Conservation (phyloP, 352 stramenopile genomes). For the Phytophthora pistaciae region DNA sequence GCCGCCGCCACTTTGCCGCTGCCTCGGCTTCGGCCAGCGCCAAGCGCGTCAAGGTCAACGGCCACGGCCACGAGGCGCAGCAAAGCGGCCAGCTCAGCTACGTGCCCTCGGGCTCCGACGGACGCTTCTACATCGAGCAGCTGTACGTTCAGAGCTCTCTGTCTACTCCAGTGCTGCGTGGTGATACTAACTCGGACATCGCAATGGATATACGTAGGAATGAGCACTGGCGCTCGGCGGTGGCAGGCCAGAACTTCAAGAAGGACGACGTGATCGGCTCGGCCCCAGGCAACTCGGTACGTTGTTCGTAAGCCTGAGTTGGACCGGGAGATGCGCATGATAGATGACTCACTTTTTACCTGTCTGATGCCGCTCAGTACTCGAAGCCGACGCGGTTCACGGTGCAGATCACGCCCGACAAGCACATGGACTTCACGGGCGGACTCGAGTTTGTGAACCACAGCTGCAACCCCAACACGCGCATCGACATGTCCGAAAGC, state of each 20-base stretch:
- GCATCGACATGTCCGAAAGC: slow-evolving; percentile 81
- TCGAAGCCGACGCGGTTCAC: slow-evolving; percentile 82
- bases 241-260: slow-evolving; percentile 74
- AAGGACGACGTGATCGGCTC: slow-evolving; percentile 76
- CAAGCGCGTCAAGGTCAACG: slow-evolving; percentile 28
- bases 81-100: slow-evolving; percentile 54
- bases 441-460: slow-evolving; percentile 92
- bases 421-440: slow-evolving; percentile 87
- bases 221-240: slow-evolving; percentile 77
- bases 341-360: slow-evolving; percentile 20
- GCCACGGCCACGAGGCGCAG: slow-evolving; percentile 29
- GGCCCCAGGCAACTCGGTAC: slow-evolving; percentile 74
- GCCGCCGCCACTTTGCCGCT: slow-evolving; percentile 58
- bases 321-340: not conserved
- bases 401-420: slow-evolving; percentile 76
- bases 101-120: slow-evolving; percentile 64
- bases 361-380: slow-evolving; percentile 44
- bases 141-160: slow-evolving; percentile 35
- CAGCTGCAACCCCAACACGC: slow-evolving; percentile 87
- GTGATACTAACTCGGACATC: not conserved
- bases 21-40: slow-evolving; percentile 33
- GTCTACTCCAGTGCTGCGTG: not conserved
- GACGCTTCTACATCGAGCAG: slow-evolving; percentile 79
- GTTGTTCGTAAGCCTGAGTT: slow-evolving; percentile 4
- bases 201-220: slow-evolving; percentile 29